These are phyloP conservation scores for Botrytis pseudocinerea DNA, from an alignment of 2,329 filamentous ascomycete species.

Conservation along the genomic window DNA sequence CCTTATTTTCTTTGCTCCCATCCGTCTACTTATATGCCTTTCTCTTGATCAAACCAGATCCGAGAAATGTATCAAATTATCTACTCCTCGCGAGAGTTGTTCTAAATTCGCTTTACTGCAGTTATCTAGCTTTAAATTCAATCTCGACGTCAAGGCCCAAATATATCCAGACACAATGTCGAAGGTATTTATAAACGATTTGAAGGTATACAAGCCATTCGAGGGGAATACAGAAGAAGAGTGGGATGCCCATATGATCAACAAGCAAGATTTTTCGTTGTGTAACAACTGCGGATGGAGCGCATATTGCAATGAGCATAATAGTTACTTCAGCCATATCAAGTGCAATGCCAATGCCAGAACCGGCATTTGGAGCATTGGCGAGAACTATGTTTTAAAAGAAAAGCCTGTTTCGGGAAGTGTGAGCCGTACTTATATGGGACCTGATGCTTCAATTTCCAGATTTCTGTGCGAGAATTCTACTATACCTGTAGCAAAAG, in stretches of 20 bases:
- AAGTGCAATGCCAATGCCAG: not conserved
- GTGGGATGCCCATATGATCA: not conserved
- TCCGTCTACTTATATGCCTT: not conserved
- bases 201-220: not conserved
- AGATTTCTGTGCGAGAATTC: not conserved
- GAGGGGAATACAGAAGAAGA: not conserved
- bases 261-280: not conserved
- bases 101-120: too few relatives aligned
- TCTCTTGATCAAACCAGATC: not conserved
- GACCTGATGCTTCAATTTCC: not conserved
- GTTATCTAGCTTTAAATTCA: not conserved
- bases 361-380: not conserved
- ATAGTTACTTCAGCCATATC: not conserved
- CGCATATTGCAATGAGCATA: fast-evolving
- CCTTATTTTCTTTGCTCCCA: not conserved
- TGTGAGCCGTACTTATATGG: not conserved
- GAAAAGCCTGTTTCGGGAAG: not conserved
- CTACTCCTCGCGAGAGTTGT: not conserved
- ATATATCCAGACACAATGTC: not conserved
- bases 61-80: not conserved
- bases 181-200: too few relatives aligned
- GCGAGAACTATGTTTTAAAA: not conserved
- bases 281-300: slow-evolving; percentile 7
- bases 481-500: not conserved
- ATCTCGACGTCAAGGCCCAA: not conserved